Evolutionary conservation across 176 grass and related monocot genomes (phyloP).

Genomic region (Oryza glaberrima): DNA sequence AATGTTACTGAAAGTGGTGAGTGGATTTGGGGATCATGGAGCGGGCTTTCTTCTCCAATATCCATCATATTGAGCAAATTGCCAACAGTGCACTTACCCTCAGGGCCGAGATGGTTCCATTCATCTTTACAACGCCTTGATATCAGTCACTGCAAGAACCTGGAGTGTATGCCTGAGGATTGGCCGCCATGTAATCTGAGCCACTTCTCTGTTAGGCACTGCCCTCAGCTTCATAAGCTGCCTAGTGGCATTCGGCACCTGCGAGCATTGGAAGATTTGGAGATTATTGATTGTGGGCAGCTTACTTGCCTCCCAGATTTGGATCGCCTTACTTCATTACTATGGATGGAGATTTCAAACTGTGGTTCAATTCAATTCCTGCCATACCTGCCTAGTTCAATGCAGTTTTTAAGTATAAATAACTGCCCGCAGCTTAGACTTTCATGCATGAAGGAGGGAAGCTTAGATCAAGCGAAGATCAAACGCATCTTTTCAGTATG

Average conservation of each 20-base stretch:
- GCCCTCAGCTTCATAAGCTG: conserved; percentile 31
- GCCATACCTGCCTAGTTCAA: conserved; percentile 34
- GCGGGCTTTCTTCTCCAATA: too few species aligned
- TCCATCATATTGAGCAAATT: too few species aligned
- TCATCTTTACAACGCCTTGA: too few species aligned
- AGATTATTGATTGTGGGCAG: conserved; percentile 24
- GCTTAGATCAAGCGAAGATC: too few species aligned
- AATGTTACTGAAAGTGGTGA: too few species aligned
- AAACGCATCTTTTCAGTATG: conserved; percentile 16
- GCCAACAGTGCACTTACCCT: too few species aligned
- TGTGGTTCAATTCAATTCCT: conserved; percentile 34
- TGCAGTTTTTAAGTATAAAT: conserved; percentile 45
- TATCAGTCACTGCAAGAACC: too few species aligned
- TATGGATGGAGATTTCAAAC: conserved; percentile 22
- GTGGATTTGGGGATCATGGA: too few species aligned
- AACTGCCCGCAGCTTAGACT: conserved; percentile 24
- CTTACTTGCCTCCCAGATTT: conserved; percentile 32
- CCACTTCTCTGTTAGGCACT: conserved; percentile 46
- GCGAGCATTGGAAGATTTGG: conserved; percentile 35
- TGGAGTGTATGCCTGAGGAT: too few species aligned
- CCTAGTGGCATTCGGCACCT: conserved; percentile 41
- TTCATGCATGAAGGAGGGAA: too few species aligned
- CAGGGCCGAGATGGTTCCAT: too few species aligned
- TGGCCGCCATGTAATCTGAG: too few species aligned
- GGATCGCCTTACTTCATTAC: not conserved